These are phyloP conservation scores for Liriodendron chinense DNA, from an alignment of 164 flowering plant species.

Conservation along the genomic window DNA sequence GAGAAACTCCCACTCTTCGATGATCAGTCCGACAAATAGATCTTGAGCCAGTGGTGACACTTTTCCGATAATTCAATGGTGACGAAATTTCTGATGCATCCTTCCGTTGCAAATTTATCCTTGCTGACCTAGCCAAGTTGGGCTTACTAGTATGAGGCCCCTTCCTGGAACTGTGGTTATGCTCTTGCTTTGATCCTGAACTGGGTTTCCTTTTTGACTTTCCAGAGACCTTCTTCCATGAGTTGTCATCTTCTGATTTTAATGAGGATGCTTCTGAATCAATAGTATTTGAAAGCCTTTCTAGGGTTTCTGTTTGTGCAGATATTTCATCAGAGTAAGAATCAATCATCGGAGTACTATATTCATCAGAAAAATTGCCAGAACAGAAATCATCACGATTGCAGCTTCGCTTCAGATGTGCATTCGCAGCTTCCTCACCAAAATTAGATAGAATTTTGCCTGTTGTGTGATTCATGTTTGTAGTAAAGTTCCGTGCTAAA, in stretches of 20 bases:
- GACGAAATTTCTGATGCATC: constrained; percentile 18
- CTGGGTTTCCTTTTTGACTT: constrained; percentile 25
- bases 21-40: constrained; percentile 10
- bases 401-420: constrained; percentile 4
- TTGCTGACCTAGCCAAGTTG: constrained; percentile 18
- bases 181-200: constrained; percentile 26
- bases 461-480: constrained; percentile 6
- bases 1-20: constrained; percentile 3
- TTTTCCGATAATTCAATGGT: constrained; percentile 14
- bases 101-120: constrained; percentile 9
- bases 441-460: constrained; percentile 1
- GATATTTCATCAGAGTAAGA: constrained; percentile 9
- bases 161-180: constrained; percentile 23
- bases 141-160: constrained; percentile 21
- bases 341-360: constrained; percentile 18
- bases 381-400: constrained; percentile 18
- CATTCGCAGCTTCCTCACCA: constrained; percentile 14
- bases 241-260: constrained; percentile 26
- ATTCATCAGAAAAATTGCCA: constrained; percentile 15
- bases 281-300: constrained; percentile 19
- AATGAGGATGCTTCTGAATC: constrained; percentile 6
- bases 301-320: background rate
- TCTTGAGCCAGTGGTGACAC: constrained; percentile 13
- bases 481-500: constrained; percentile 7
- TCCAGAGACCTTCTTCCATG: constrained; percentile 22